Evolutionary conservation across 345 rosid genomes (phyloP).

Genomic region (rapeseed (Brassica napus)): DNA sequence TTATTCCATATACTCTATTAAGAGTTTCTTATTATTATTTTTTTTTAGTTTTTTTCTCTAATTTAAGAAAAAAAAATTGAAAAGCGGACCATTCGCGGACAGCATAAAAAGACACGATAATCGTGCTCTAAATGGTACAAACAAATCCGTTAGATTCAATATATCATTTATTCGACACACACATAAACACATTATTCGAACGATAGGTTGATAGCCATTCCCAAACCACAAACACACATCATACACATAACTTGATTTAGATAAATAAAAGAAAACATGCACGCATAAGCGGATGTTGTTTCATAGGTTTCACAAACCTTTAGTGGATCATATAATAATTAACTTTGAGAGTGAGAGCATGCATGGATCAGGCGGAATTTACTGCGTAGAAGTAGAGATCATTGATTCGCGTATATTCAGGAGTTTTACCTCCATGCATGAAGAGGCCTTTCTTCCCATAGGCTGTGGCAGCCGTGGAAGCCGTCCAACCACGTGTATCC

Average conservation of each 20-base stretch:
- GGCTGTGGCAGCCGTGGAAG: not conserved
- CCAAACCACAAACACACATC: not conserved
- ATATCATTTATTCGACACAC: not conserved
- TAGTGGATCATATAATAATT: not conserved
- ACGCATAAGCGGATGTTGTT: not conserved
- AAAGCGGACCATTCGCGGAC: too few species aligned
- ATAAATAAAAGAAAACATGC: not conserved
- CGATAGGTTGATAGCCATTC: not conserved
- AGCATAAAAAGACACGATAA: too few species aligned
- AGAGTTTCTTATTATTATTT: too few species aligned
- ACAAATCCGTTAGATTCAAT: too few species aligned
- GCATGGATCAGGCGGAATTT: not conserved
- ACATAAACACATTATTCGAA: not conserved
- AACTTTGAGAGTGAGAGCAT: not conserved
- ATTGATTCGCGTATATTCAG: not conserved
- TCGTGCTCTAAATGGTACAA: too few species aligned
- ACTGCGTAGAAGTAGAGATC: slow-evolving; percentile 26
- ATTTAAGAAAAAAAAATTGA: too few species aligned
- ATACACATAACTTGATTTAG: not conserved
- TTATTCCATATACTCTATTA: too few species aligned
- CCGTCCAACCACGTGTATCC: slow-evolving; percentile 7
- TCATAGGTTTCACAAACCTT: not conserved
- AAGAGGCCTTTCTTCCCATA: slow-evolving; percentile 26
- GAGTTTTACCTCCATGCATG: slow-evolving; percentile 27
- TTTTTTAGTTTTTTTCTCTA: too few species aligned